Percentiles rank a stretch among this genome's conserved stretches.
Evolutionary conservation across 257 asterid genomes (phyloP).

Genomic region (Scutellaria galericulata): DNA sequence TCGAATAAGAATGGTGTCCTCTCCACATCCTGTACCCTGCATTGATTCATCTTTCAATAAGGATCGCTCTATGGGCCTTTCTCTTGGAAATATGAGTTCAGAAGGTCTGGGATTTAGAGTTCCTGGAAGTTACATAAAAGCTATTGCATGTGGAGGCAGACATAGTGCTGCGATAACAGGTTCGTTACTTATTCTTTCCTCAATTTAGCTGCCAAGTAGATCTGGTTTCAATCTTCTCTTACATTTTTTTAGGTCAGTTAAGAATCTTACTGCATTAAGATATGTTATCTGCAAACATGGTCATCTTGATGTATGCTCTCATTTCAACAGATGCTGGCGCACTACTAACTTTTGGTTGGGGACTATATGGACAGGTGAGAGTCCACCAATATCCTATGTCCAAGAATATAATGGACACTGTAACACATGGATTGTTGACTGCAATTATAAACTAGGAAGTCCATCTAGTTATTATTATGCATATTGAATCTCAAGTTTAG

Average conservation of each 20-base stretch:
- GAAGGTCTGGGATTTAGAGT: slow-evolving; percentile 70
- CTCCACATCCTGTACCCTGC: slow-evolving; percentile 97
- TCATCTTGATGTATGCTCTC: slow-evolving; percentile 31
- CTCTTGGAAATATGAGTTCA: slow-evolving; percentile 61
- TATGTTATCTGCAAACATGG: slow-evolving; percentile 9
- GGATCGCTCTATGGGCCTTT: slow-evolving; percentile 56
- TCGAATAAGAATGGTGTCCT: slow-evolving; percentile 89
- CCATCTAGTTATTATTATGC: slow-evolving; percentile 6
- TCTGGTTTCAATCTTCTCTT: not conserved
- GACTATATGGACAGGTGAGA: slow-evolving; percentile 94
- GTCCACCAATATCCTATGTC: slow-evolving; percentile 13
- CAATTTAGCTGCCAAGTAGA: not conserved
- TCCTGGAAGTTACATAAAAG: slow-evolving; percentile 82
- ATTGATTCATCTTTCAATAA: slow-evolving; percentile 61
- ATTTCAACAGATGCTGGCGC: slow-evolving; percentile 88
- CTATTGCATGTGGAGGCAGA: slow-evolving; percentile 97
- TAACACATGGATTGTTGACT: slow-evolving; percentile 2
- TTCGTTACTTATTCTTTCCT: slow-evolving; percentile 20
- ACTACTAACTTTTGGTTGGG: slow-evolving; percentile 95
- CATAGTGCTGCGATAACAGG: slow-evolving; percentile 97
- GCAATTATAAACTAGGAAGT: slow-evolving; percentile 1
- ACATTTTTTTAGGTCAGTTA: slow-evolving; percentile 2
- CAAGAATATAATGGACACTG: not conserved
- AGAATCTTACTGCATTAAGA: slow-evolving; percentile 12
- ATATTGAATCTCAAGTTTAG: not conserved